phyloP scores from a whole-genome alignment of 352 stramenopile species.

The Pythium aristosporum region DNA sequence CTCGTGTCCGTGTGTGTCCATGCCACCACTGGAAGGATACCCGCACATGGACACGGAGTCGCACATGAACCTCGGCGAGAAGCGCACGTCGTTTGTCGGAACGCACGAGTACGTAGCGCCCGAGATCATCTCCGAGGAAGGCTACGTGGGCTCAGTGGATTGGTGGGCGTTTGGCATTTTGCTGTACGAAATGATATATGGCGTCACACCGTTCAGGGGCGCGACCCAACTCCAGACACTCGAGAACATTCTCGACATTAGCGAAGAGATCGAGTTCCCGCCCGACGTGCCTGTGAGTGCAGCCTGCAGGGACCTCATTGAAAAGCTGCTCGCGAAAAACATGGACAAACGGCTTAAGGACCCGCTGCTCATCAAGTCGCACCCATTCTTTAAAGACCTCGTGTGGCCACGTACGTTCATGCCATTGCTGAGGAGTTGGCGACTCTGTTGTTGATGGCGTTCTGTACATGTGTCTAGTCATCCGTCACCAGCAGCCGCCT shows the following conservation, averaged over 20 bases:
- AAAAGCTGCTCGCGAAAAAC: slow-evolving; percentile 34
- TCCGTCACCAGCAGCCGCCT: slow-evolving; percentile 46
- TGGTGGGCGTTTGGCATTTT: slow-evolving; percentile 70
- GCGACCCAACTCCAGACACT: slow-evolving; percentile 44
- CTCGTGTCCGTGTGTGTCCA: slow-evolving; percentile 30
- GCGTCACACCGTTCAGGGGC: slow-evolving; percentile 50
- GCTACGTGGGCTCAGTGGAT: slow-evolving; percentile 59
- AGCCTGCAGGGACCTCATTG: slow-evolving; percentile 77
- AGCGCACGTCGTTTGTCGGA: slow-evolving; percentile 50
- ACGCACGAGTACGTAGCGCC: slow-evolving; percentile 68
- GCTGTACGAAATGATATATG: slow-evolving; percentile 64
- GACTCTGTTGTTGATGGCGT: not conserved
- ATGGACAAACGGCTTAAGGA: slow-evolving; percentile 79
- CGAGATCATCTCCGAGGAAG: slow-evolving; percentile 60
- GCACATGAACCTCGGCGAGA: slow-evolving; percentile 40
- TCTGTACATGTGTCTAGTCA: slow-evolving; percentile 27
- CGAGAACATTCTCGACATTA: slow-evolving; percentile 48
- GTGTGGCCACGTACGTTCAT: slow-evolving; percentile 77
- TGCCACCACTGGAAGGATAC: slow-evolving; percentile 24
- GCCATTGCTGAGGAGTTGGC: no score
- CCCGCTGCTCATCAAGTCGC: slow-evolving; percentile 88
- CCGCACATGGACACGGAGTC: slow-evolving; percentile 55
- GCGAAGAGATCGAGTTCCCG: slow-evolving; percentile 49
- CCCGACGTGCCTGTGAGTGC: slow-evolving; percentile 54
- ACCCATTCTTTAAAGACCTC: slow-evolving; percentile 90